A percentile compares a stretch with the other conserved stretches of the same genome.
phyloP scores from a whole-genome alignment of 1,284 basidiomycete genomes.

The Somion occarium region DNA sequence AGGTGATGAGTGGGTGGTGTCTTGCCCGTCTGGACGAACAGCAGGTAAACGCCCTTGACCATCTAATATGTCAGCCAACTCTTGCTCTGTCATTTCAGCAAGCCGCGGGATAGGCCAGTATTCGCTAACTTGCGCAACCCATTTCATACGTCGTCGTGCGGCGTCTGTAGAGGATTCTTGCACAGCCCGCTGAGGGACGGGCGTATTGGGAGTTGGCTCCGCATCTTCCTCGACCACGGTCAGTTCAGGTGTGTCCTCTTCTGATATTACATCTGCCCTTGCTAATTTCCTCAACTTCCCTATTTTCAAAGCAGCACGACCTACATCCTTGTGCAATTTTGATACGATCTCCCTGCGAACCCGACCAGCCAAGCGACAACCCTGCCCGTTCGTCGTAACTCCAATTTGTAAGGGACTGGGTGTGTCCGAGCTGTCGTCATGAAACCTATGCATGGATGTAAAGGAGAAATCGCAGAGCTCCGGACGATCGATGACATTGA shows the following conservation, averaged over 20 bases:
- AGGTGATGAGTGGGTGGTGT: neutral
- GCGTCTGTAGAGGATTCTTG: slow-evolving; percentile 44
- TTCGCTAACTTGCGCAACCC: slow-evolving; percentile 90
- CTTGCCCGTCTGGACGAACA: neutral
- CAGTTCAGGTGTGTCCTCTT: slow-evolving; percentile 16
- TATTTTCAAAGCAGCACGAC: slow-evolving; percentile 74
- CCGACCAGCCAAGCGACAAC: slow-evolving; percentile 82
- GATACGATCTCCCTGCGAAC: slow-evolving; percentile 82
- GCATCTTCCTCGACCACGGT: slow-evolving; percentile 41
- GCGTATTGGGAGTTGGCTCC: slow-evolving; percentile 69
- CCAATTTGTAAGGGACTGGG: slow-evolving; percentile 77
- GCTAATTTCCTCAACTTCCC: slow-evolving; percentile 68
- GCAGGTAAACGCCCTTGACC: slow-evolving; percentile 26
- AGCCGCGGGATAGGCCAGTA: slow-evolving; percentile 88
- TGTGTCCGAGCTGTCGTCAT: slow-evolving; percentile 38
- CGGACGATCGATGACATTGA: slow-evolving; percentile 88
- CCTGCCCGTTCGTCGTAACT: slow-evolving; percentile 89
- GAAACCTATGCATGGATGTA: slow-evolving; percentile 83
- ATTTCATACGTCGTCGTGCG: slow-evolving; percentile 69
- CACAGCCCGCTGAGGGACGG: slow-evolving; percentile 60
- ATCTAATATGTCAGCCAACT: slow-evolving; percentile 65
- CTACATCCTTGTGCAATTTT: slow-evolving; percentile 70
- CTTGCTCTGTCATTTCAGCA: slow-evolving; percentile 59
- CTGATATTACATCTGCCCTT: slow-evolving; percentile 32
- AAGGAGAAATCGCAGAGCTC: slow-evolving; percentile 89